Conservation (phyloP, 768 basidiomycete genomes). For the Tricholomella constricta region DNA sequence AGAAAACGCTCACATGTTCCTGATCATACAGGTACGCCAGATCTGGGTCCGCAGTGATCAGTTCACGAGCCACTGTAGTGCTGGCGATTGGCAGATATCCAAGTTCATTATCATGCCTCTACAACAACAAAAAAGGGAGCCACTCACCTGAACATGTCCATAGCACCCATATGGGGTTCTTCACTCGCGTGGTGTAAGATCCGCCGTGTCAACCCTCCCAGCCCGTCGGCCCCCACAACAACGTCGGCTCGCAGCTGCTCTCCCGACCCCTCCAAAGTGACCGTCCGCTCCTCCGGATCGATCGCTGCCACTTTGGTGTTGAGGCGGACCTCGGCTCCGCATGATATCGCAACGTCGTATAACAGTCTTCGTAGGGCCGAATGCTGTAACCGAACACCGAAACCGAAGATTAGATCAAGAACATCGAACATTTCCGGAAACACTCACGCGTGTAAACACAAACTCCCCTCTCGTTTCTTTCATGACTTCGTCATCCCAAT, state of each 20-base stretch:
- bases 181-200: slow-evolving; percentile 34
- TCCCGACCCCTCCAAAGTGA: slow-evolving; percentile 42
- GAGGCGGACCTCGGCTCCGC: slow-evolving; percentile 45
- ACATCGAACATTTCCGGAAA: no score
- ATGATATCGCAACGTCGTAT: slow-evolving; percentile 42
- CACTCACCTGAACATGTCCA: slow-evolving; percentile 47
- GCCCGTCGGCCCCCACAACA: slow-evolving; percentile 60
- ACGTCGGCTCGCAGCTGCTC: slow-evolving; percentile 47
- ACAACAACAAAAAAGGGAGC: background rate
- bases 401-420: background rate
- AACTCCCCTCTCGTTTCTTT: slow-evolving; percentile 43
- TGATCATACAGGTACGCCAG: slow-evolving; percentile 32
- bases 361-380: slow-evolving; percentile 51
- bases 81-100: slow-evolving; percentile 23
- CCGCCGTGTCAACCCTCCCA: slow-evolving; percentile 37
- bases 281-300: slow-evolving; percentile 28
- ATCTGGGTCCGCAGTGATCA: slow-evolving; percentile 42
- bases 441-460: slow-evolving; percentile 37
- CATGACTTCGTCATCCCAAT: slow-evolving; percentile 54
- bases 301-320: slow-evolving; percentile 31
- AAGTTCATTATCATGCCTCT: background rate
- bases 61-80: slow-evolving; percentile 37
- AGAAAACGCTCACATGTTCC: slow-evolving; percentile 21
- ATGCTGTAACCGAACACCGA: slow-evolving; percentile 36
- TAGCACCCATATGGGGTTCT: slow-evolving; percentile 18